Base-by-base conservation (phyloP, 2,329 filamentous ascomycete species). In the Ophidiomyces ophidiicola region DNA sequence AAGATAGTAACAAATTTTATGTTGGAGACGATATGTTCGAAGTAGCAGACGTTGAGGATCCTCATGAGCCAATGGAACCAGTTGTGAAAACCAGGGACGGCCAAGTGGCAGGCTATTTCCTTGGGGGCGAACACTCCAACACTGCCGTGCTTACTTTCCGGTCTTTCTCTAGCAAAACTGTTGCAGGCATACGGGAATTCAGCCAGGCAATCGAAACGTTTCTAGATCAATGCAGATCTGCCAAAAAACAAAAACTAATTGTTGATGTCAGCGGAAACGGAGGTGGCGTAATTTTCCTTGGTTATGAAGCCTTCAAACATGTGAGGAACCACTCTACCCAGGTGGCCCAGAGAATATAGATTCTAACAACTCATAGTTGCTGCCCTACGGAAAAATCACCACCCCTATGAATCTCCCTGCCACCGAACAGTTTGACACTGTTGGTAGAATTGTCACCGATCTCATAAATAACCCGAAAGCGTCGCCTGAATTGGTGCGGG, bases 201-300 rank as follows among this genome's bases (percentile, higher is more conserved):
- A 59, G 63, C 34, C 50, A 58, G 37, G 48, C 56, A 0, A 56
- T 67, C 41, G 51, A 62, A 6, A 44, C 58, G 4, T 69, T 76
- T 46, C 60, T 78, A n/a, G 56, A 61, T 0, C 56, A 61, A 26
- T 66, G 66, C 10, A 63, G 65, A 29, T 45, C 53, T 2, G 59
- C 61, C 1, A 63, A 66, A 1, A 76, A 76, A 51, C 71, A 62
- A 10, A 76, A 72, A 52, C 61, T 82, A 4, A 63, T 82, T 21
- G 70, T 82, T 42, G 79, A 82, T 46, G 51, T 82, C 5, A 67
- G 70, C 3, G 66, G 62, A 1, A 83, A 82, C 47, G 62, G 62
- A 0, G 78, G 78, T 31, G 78, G 78, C 1, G 56, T 57, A 30
- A 52, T 73, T 10, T 48, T 60, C 6, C 60, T 65, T 5, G 69